Percentiles rank a stretch among this genome's conserved stretches.
These are phyloP conservation scores for Geosmithia morbida DNA, from an alignment of 2,329 filamentous ascomycete genomes.

Conservation along the genomic window DNA sequence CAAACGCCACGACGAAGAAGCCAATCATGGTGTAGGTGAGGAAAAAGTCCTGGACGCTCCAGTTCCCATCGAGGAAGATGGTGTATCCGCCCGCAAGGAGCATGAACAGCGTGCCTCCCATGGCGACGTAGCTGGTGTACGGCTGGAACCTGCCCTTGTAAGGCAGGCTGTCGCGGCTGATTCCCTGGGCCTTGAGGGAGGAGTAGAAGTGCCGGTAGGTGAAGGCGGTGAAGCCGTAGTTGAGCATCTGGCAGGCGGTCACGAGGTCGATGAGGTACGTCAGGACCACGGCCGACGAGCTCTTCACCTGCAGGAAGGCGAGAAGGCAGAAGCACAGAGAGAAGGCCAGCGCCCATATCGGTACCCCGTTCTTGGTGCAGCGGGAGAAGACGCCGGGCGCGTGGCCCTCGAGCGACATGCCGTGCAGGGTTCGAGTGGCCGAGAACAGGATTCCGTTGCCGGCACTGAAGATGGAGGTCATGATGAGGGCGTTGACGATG, in stretches of 20 bases:
- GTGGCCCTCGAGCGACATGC: conserved; percentile 47
- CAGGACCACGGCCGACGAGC: conserved; percentile 45
- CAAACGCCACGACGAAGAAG: conserved; percentile 4
- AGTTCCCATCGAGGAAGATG: conserved; percentile 48
- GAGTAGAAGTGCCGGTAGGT: conserved; percentile 53
- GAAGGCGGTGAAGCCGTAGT: conserved; percentile 50
- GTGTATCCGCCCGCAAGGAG: conserved; percentile 54
- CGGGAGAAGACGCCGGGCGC: conserved; percentile 44
- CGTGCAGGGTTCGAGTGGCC: conserved; percentile 52
- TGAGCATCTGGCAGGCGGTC: conserved; percentile 54
- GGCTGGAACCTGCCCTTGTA: conserved; percentile 49
- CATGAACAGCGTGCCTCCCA: conserved; percentile 49
- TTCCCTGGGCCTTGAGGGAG: conserved; percentile 39
- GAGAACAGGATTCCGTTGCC: conserved; percentile 68
- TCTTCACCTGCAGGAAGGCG: conserved; percentile 53
- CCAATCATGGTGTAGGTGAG: conserved; percentile 1
- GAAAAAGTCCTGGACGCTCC: conserved; percentile 15
- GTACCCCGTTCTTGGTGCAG: conserved; percentile 47
- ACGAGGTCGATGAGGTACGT: conserved; percentile 61
- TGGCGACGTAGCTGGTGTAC: conserved; percentile 48
- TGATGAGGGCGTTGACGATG: conserved; percentile 65
- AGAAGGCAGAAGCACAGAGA: conserved; percentile 44
- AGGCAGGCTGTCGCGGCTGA: conserved; percentile 41
- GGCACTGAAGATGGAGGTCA: conserved; percentile 65
- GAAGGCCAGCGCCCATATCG: conserved; percentile 40